phyloP scores from a whole-genome alignment of 2,329 filamentous ascomycete species.

The Amphichorda felina region DNA sequence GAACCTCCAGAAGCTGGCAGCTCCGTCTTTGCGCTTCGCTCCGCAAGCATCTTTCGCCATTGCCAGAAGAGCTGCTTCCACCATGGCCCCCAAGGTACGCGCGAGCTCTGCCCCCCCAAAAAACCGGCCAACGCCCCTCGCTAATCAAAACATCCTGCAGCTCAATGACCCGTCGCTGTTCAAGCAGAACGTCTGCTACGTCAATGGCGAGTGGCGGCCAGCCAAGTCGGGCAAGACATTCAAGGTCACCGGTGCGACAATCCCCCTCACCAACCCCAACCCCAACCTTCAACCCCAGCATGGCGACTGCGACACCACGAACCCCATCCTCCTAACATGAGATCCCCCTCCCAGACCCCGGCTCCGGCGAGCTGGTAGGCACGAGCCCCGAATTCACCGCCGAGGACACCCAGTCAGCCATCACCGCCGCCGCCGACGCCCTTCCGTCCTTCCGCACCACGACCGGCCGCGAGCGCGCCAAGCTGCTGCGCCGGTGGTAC shows the following conservation, averaged over 20 bases:
- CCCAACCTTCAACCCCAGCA: background rate
- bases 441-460: constrained; percentile 58
- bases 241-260: constrained; percentile 62
- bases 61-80: constrained; percentile 30
- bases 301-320: background rate
- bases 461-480: constrained; percentile 63
- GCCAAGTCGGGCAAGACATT: constrained; percentile 87
- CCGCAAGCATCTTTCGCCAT: constrained; percentile 6
- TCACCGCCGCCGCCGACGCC: constrained; percentile 69
- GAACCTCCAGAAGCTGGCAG: background rate
- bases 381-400: constrained; percentile 74
- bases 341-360: constrained; percentile 49
- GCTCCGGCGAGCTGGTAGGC: constrained; percentile 70
- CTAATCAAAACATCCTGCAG: background rate
- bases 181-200: constrained; percentile 70
- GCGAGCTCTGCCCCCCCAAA: background rate
- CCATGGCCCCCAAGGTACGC: constrained; percentile 32
- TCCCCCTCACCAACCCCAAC: constrained; percentile 3
- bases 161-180: constrained; percentile 72
- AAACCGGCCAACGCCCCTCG: background rate
- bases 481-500: constrained; percentile 70
- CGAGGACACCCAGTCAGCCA: constrained; percentile 69
- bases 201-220: constrained; percentile 86
- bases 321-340: background rate
- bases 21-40: background rate